phyloP scores from a whole-genome alignment of 2,329 filamentous ascomycete species.

The Hymenoscyphus linearis region DNA sequence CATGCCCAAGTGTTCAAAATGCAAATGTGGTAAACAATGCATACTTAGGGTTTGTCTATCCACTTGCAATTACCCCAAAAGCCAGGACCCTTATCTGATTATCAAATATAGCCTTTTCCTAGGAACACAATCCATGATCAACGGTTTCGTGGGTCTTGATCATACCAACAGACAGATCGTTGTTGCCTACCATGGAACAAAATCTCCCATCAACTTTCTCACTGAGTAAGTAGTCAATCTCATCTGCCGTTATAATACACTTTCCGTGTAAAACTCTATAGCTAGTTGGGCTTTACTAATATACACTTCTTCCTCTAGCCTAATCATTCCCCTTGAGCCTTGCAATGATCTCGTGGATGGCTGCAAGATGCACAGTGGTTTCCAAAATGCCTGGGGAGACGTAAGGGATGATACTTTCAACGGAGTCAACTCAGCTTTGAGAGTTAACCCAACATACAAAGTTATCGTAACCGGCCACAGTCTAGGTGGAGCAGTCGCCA shows the following conservation, averaged over 20 bases:
- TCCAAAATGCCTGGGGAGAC: conserved; percentile 54
- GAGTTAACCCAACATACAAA: background rate
- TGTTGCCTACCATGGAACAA: conserved; percentile 53
- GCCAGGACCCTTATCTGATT: background rate
- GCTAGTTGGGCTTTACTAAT: background rate
- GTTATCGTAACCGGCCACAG: background rate
- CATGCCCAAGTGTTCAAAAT: conserved; percentile 18
- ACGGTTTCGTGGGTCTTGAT: conserved; percentile 49
- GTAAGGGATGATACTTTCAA: conserved; percentile 31
- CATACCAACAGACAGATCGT: conserved; percentile 47
- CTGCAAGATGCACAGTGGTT: conserved; percentile 48
- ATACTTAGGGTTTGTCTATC: conserved; percentile 13
- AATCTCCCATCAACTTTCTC: conserved; percentile 13
- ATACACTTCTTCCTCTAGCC: background rate
- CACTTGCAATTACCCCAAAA: background rate
- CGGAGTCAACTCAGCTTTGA: background rate
- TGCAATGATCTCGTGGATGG: conserved; percentile 23
- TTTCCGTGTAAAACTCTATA: background rate
- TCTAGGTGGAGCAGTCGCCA: background rate
- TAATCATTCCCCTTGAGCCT: conserved; percentile 8
- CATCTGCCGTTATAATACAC: background rate
- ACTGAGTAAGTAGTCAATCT: conserved; percentile 11
- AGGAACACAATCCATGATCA: conserved; percentile 36
- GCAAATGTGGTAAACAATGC: conserved; percentile 15
- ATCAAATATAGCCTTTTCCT: conserved; percentile 32